A percentile compares a stretch with the other conserved stretches of the same genome.
Evolutionary conservation across 495 filamentous ascomycete genomes (phyloP).

Genomic region (Xylaria grammica): DNA sequence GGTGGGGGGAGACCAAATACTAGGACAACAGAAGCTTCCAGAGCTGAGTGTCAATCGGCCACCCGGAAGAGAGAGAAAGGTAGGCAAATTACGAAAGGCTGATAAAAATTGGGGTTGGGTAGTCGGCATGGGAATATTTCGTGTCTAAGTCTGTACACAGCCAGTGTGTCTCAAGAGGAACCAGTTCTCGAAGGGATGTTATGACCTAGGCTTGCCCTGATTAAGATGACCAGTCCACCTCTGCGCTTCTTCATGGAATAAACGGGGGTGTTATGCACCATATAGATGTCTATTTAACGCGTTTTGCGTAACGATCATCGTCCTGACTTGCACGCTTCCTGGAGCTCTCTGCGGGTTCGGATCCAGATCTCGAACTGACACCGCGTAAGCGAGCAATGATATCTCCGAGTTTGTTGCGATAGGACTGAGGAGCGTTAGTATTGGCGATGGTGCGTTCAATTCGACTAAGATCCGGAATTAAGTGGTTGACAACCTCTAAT

Average conservation of each 20-base stretch:
- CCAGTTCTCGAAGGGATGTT: background rate
- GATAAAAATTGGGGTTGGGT: background rate
- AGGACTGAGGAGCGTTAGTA: constrained; percentile 22
- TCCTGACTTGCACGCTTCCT: constrained; percentile 19
- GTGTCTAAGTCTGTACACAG: background rate
- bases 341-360: constrained; percentile 10
- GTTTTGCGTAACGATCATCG: constrained; percentile 6
- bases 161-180: background rate
- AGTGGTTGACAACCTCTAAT: constrained; percentile 27
- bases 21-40: background rate
- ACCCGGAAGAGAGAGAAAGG: background rate
- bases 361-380: background rate
- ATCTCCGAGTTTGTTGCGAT: constrained; percentile 21
- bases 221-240: background rate
- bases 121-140: background rate
- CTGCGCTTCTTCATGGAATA: background rate
- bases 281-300: constrained; percentile 2
- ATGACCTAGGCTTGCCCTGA: background rate
- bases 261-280: background rate
- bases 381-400: constrained; percentile 17
- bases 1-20: background rate
- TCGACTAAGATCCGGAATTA: constrained; percentile 28
- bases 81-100: background rate
- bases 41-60: constrained; percentile 9
- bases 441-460: constrained; percentile 23